Evolutionary conservation across 2,329 filamentous ascomycete species (phyloP), one percentile per base, ranked within the genome.

Genomic region (Alternaria hordeiaustralica): DNA sequence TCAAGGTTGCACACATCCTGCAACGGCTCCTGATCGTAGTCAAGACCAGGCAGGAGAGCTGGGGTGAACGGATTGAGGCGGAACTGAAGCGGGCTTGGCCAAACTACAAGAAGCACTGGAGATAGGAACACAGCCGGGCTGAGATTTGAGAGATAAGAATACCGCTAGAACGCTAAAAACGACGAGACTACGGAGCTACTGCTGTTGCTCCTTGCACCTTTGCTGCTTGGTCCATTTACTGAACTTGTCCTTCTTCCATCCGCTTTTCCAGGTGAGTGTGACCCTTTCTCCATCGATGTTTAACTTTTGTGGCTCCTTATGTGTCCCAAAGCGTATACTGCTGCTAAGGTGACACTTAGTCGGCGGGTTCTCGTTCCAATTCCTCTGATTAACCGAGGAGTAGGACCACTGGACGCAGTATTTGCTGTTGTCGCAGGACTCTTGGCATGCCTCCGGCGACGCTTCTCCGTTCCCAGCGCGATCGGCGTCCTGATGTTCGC

Each of bases 401-500:
- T 77, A 79, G 1, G 75, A 76, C 68, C 72, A 78, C 51, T 78
- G 75, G 30, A 79, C 69, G 58, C 77, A 79, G 45, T 70, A 70
- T 23, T 68, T 71, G 54, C 70, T 71, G 12, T 55, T 66, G 8
- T 72, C 69, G 46, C 77, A 79, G 5, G 72, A 71, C 9, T 71
- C 63, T 25, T 69, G 65, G 45, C 77, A 79, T 23, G 75, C 72
- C 18, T 75, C 71, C 51, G 71, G 71, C 0, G 71, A 74, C 1
- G 67, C 71, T 43, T 77, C 76, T 8, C 70, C 74, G 10, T 58
- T 61, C 5, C 45, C 54, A 1, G 74, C 70, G 18, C 67, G 69
- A 2, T 67, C 66, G 12, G 26, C 55, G 12, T 71, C 63, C 11
- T 70, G 61, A 13, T 71, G 36, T 7, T 67, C 56, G 13, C 59